A percentile compares a stretch with the other conserved stretches of the same genome.
Evolutionary conservation across 1,284 basidiomycete genomes (phyloP).

Genomic region (Tilletiaria anomala): DNA sequence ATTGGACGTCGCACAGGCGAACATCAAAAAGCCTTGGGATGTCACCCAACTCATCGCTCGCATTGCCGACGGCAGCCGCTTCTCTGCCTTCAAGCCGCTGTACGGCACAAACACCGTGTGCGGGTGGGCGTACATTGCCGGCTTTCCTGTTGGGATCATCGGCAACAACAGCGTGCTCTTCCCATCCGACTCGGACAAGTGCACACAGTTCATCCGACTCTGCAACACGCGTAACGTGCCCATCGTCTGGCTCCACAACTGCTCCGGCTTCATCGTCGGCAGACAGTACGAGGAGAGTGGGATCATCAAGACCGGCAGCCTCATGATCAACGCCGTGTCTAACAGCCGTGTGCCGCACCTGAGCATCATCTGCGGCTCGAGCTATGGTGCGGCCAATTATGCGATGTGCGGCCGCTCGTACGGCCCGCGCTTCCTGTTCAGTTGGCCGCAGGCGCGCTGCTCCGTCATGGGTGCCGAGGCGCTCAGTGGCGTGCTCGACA

Average conservation of each 20-base stretch:
- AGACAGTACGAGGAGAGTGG: not conserved
- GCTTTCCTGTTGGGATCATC: not conserved
- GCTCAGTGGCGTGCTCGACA: no score
- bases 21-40: conserved; percentile 1
- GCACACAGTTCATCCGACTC: not conserved
- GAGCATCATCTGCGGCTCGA: not conserved
- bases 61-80: not conserved
- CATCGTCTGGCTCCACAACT: conserved; percentile 1
- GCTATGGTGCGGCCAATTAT: no score
- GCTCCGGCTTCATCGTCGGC: not conserved
- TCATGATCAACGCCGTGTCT: conserved; percentile 1
- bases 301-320: not conserved
- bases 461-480: no score
- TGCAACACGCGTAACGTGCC: conserved; percentile 1
- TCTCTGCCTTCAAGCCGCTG: not conserved
- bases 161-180: not conserved
- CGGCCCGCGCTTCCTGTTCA: no score
- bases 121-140: not conserved
- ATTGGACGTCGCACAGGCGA: not conserved
- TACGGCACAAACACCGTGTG: not conserved
- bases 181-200: not conserved
- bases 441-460: no score
- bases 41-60: conserved; percentile 1
- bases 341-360: not conserved
- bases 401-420: no score